phyloP scores from a whole-genome alignment of 345 rosid genomes.

The Pelargonium nanum region DNA sequence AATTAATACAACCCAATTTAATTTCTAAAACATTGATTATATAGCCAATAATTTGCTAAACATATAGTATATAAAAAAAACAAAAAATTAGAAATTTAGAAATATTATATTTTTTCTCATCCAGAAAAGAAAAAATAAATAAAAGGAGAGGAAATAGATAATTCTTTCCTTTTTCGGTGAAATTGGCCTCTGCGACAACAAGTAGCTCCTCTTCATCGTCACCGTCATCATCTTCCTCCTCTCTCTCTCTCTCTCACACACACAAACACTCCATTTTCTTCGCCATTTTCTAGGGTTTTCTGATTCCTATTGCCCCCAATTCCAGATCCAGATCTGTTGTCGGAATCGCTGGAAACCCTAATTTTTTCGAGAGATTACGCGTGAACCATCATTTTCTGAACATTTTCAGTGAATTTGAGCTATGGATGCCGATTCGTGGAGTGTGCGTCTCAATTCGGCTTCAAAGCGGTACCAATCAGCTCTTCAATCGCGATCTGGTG shows the following conservation, averaged over 20 bases:
- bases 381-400: background rate
- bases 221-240: background rate
- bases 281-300: background rate
- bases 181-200: background rate
- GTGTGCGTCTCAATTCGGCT: slow-evolving; percentile 66
- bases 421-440: slow-evolving; percentile 91
- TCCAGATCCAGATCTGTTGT: background rate
- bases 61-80: too few species aligned
- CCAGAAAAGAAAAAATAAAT: background rate
- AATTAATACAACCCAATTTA: too few species aligned
- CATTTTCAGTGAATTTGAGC: slow-evolving; percentile 1
- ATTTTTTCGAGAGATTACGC: background rate
- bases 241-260: background rate
- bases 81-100: too few species aligned
- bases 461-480: slow-evolving; percentile 73
- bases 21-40: too few species aligned
- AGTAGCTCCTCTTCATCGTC: background rate
- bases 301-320: background rate
- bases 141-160: slow-evolving; percentile 6
- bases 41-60: too few species aligned
- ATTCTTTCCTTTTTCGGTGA: background rate
- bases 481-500: slow-evolving; percentile 88
- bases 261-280: background rate
- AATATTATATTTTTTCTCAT: too few species aligned
- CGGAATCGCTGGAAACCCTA: background rate